A percentile compares a stretch with the other conserved stretches of the same genome.
Evolutionary conservation across 2,329 filamentous ascomycete species (phyloP).

Genomic region (Paecilomyces niveus): DNA sequence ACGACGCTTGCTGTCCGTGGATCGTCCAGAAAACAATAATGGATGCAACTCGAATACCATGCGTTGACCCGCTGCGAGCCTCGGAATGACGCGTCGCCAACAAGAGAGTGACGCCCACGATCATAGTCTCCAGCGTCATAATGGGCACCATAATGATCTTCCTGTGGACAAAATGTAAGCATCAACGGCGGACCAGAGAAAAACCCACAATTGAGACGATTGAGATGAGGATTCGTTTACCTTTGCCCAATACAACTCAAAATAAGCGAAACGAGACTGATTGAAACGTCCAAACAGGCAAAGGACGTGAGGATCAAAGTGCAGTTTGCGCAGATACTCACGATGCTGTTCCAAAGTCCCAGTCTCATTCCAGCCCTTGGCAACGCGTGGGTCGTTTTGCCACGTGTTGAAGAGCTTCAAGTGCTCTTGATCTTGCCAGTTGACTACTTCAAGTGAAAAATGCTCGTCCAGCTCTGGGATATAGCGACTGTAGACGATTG

Average conservation of each 20-base stretch:
- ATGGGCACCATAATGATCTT: constrained; percentile 55
- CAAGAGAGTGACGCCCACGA: constrained; percentile 49
- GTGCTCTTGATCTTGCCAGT: constrained; percentile 6
- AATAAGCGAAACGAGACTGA: constrained; percentile 3
- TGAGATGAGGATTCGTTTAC: not conserved
- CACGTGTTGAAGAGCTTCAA: constrained; percentile 7
- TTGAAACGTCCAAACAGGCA: constrained; percentile 7
- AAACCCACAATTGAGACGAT: not conserved
- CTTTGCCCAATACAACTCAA: constrained; percentile 9
- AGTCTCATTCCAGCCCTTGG: constrained; percentile 9
- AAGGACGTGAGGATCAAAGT: constrained; percentile 7
- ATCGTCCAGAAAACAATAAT: constrained; percentile 55
- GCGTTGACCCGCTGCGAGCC: constrained; percentile 50
- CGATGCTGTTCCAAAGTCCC: constrained; percentile 9
- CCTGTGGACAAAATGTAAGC: constrained; percentile 25
- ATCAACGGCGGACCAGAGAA: not conserved
- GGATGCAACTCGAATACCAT: constrained; percentile 53
- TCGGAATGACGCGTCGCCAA: constrained; percentile 35
- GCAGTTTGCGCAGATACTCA: constrained; percentile 6
- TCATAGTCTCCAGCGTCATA: constrained; percentile 51
- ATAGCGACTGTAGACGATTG: constrained; percentile 8
- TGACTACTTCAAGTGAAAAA: constrained; percentile 7
- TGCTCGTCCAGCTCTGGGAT: constrained; percentile 7
- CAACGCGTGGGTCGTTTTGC: constrained; percentile 10
- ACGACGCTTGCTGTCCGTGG: constrained; percentile 49